These are phyloP conservation scores for Verticillium nubilum DNA, from an alignment of 2,329 filamentous ascomycete genomes.

Conservation along the genomic window DNA sequence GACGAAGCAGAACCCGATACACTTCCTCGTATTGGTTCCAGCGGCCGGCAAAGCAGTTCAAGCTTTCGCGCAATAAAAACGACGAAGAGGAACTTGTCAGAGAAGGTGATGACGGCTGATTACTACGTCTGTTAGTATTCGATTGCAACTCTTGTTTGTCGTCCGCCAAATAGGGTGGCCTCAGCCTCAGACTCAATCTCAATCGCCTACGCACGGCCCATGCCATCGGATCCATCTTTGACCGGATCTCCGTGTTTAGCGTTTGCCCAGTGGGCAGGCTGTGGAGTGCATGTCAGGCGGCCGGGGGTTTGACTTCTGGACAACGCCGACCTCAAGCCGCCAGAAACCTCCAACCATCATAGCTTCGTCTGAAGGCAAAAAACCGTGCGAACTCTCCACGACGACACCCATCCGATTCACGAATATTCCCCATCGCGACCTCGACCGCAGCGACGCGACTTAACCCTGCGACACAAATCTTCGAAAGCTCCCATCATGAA, in stretches of 20 bases:
- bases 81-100: too few relatives aligned
- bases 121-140: too few relatives aligned
- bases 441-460: neutral
- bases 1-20: too few relatives aligned
- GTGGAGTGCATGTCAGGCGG: slow-evolving; percentile 3
- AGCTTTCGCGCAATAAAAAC: too few relatives aligned
- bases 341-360: neutral
- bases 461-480: neutral
- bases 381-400: slow-evolving; percentile 1
- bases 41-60: too few relatives aligned
- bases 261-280: neutral
- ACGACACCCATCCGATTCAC: slow-evolving; percentile 11
- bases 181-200: too few relatives aligned
- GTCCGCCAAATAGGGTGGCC: too few relatives aligned
- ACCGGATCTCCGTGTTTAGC: slow-evolving; percentile 11
- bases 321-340: neutral
- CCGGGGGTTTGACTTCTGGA: neutral
- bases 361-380: neutral
- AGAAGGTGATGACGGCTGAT: too few relatives aligned
- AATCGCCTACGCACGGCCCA: slow-evolving; percentile 2
- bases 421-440: slow-evolving; percentile 5
- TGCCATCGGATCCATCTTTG: slow-evolving; percentile 14
- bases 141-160: too few relatives aligned
- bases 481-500: slow-evolving; percentile 41
- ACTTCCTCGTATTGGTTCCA: too few relatives aligned